Evolutionary conservation across 305 asterid genomes (phyloP), one percentile per base, ranked within the genome.

Genomic region (Andrographis paniculata): DNA sequence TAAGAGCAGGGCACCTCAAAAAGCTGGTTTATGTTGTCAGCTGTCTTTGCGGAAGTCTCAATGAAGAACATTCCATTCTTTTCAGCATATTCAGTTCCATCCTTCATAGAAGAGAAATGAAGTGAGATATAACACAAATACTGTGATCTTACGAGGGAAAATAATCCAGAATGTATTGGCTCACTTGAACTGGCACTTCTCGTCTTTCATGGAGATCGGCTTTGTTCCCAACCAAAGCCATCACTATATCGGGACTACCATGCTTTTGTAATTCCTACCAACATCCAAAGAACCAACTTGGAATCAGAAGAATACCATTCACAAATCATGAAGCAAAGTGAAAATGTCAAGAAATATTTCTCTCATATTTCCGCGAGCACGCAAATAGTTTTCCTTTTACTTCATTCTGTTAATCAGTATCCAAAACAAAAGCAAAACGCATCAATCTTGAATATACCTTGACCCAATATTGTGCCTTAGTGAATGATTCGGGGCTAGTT

Each of bases 31-130:
- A 92, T 92, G 69, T 92, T 92, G 72, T 92, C 99, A n/a, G 97
- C 97, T 12, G 99, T 92, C 79, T 92, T 92, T 15, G 99, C 99
- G 66, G 96, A 87, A 24, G 97, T 92, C 77, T 87, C 99, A 11
- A 87, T 92, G 48, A 87, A 87, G 69, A 87, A 92, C 99, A 92
- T 92, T 39, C 93, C 93, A 20, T 87, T 87, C 91, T 73, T 87
- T 68, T 87, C 95, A 0, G 99, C 94, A 56, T 79, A 81, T 28
- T 84, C 94, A 27, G 54, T 74, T 48, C 84, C 97, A 59, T 82
- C 91, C 99, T 92, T 73, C 48, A 60, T 37, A 61, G 19, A 28
- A 22, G n/a, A 37, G 48, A 42, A 50, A 14, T 42, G 14, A 44
- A 35, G 28, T 28, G 55, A 18, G 24, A 40, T 49, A 48, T 38